Conservation (phyloP, 2,329 filamentous ascomycete genomes). For the Pyrenophora teres region DNA sequence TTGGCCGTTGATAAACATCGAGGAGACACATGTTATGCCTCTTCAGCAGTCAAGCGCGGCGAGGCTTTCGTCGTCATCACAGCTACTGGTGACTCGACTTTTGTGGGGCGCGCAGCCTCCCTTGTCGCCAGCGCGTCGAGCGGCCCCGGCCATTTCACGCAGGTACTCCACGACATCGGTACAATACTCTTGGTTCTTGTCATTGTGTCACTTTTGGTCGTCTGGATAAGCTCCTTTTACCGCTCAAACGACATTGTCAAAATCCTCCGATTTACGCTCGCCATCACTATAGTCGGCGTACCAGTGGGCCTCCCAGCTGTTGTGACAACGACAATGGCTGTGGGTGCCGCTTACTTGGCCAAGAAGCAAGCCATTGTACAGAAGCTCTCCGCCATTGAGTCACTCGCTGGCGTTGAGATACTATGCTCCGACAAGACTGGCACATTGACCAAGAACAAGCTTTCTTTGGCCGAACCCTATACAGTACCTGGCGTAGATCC, state of each 20-base stretch:
- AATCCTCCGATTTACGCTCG: slow-evolving; percentile 83
- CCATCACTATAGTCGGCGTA: slow-evolving; percentile 89
- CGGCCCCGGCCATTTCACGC: slow-evolving; percentile 84
- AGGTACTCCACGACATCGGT: slow-evolving; percentile 86
- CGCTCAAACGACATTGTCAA: slow-evolving; percentile 78
- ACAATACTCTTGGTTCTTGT: slow-evolving; percentile 80
- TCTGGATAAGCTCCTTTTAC: slow-evolving; percentile 89
- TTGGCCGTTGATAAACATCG: slow-evolving; percentile 88
- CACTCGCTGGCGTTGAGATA: slow-evolving; percentile 88
- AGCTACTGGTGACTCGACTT: slow-evolving; percentile 85
- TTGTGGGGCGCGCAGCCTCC: slow-evolving; percentile 85
- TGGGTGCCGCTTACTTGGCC: slow-evolving; percentile 87
- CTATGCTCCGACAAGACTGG: slow-evolving; percentile 95
- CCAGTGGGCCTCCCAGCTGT: slow-evolving; percentile 91
- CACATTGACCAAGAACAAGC: slow-evolving; percentile 92
- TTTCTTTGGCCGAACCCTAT: slow-evolving; percentile 84
- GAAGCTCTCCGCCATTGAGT: slow-evolving; percentile 90
- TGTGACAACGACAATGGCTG: slow-evolving; percentile 93
- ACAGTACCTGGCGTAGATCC: slow-evolving; percentile 80
- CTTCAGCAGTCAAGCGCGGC: slow-evolving; percentile 88
- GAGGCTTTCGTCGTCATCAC: slow-evolving; percentile 83
- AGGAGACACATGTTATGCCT: slow-evolving; percentile 80
- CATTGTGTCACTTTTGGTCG: slow-evolving; percentile 76
- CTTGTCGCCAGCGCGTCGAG: slow-evolving; percentile 77
- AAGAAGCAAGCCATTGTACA: slow-evolving; percentile 94